Base-by-base conservation (phyloP, 2,329 filamentous ascomycete species). In the Arthroderma uncinatum region DNA sequence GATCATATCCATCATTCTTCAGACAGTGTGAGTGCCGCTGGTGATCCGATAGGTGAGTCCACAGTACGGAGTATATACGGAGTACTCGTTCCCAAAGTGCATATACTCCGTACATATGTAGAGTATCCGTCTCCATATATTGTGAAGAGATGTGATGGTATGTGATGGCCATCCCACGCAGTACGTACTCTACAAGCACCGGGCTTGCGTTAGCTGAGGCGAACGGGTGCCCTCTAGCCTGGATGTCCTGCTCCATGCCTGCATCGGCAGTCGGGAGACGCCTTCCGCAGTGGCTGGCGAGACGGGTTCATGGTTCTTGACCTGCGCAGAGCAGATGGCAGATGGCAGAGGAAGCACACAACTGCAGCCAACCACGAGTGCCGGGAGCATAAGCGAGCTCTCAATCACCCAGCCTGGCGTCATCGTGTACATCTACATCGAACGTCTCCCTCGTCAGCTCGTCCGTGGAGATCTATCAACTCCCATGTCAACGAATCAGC, bases 11-110 rank as follows among this genome's bases (percentile, higher is more conserved):
- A 44, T 21, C 19, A 23, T 12, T 44, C 21, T 44, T 44, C 8
- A 25, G 14, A 12, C 14, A n/a, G 40, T 19, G 28, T 52, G 48
- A 52, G 21, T 19, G 21, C 34, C 48, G 48, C 48, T 25, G 48
- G n/a, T 21, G 48, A 52, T 52, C 48, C 48, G 48, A 52, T 52
- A 52, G 48, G 48, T 19, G 48, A 52, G 40, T n/a, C n/a, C n/a
- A n/a, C n/a, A n/a, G n/a, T n/a, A n/a, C n/a, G n/a, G n/a, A n/a
- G n/a, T n/a, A n/a, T n/a, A n/a, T n/a, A n/a, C n/a, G n/a, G n/a
- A n/a, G n/a, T n/a, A n/a, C n/a, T n/a, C n/a, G n/a, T n/a, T n/a
- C n/a, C n/a, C n/a, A n/a, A n/a, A n/a, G 28, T 30, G 4, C 28
- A 7, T 30, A 30, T 30, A 30, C 28, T 30, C 28, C 3, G 28